Evolutionary conservation across 192 early-diverging fungal species (phyloP).

Genomic region (Kickxella alabastrina): DNA sequence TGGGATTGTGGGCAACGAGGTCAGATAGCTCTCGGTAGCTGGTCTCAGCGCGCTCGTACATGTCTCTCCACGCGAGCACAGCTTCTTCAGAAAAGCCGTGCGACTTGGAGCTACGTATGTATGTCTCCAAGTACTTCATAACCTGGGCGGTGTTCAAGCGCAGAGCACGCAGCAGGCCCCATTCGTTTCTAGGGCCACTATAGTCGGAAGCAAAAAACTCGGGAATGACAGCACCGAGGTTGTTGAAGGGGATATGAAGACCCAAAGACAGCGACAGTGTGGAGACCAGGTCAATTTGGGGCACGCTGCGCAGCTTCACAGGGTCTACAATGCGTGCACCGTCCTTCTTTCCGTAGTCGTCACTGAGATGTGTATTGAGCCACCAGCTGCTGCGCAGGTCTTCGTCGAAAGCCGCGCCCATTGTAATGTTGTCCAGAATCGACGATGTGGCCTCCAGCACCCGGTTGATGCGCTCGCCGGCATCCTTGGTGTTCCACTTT

Average conservation of each 20-base stretch:
- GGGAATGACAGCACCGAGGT: conserved; percentile 82
- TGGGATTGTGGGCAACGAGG: not conserved
- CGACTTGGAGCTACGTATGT: conserved; percentile 23
- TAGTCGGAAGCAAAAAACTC: conserved; percentile 65
- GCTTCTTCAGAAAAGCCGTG: conserved; percentile 46
- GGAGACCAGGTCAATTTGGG: conserved; percentile 91
- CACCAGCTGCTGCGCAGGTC: conserved; percentile 33
- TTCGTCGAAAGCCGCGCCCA: conserved; percentile 53
- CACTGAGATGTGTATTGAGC: conserved; percentile 30
- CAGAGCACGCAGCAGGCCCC: conserved; percentile 53
- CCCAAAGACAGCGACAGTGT: conserved; percentile 77
- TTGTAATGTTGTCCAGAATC: conserved; percentile 3
- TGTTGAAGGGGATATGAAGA: conserved; percentile 90
- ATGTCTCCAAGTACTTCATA: conserved; percentile 40
- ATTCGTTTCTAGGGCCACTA: conserved; percentile 3
- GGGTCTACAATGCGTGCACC: conserved; percentile 10
- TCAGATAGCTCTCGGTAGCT: conserved; percentile 24
- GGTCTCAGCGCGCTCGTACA: conserved; percentile 29
- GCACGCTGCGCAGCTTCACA: conserved; percentile 57
- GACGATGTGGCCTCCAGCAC: conserved; percentile 10
- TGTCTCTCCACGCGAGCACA: conserved; percentile 22
- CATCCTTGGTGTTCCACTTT: conserved; percentile 46
- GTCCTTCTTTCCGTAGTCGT: conserved; percentile 22
- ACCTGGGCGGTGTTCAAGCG: conserved; percentile 66
- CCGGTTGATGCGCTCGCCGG: conserved; percentile 19